phyloP scores from a whole-genome alignment of 75 land plant genomes.

The Cunninghamia lanceolata region DNA sequence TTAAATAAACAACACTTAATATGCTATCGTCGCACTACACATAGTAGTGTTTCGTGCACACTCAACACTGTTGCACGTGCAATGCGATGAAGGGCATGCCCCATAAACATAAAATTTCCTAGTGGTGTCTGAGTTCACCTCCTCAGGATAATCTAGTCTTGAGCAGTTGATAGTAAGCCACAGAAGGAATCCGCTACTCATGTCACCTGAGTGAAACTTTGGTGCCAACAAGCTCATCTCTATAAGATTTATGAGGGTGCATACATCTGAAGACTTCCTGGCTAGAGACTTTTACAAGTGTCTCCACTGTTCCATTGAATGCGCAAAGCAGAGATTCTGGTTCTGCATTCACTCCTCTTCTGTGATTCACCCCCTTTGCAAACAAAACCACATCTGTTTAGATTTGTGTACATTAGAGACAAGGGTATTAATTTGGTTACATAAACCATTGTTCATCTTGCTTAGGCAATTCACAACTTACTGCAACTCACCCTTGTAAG shows the following conservation, averaged over 20 bases:
- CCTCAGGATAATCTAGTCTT: not conserved
- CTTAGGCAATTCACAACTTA: not conserved
- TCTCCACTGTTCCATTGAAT: conserved; percentile 36
- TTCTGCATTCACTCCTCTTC: conserved; percentile 18
- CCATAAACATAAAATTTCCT: conserved; percentile 53
- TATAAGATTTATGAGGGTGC: conserved; percentile 29
- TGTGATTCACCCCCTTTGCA: conserved; percentile 63
- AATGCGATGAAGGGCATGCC: no score
- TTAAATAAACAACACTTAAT: no score
- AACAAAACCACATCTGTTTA: conserved; percentile 62
- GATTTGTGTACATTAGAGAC: not conserved
- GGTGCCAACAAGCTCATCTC: conserved; percentile 2
- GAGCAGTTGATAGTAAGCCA: conserved; percentile 26
- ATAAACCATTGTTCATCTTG: not conserved
- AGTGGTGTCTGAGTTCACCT: not conserved
- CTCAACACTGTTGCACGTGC: no score
- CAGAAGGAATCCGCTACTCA: conserved; percentile 15
- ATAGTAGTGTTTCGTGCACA: no score
- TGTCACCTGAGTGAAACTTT: conserved; percentile 17
- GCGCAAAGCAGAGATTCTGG: conserved; percentile 48
- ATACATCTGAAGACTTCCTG: conserved; percentile 86
- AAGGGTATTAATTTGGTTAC: not conserved
- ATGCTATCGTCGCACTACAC: no score
- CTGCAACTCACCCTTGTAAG: not conserved
- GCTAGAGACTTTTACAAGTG: conserved; percentile 52